phyloP scores from a whole-genome alignment of 441 rosid species.

The Raphanus hybrid region DNA sequence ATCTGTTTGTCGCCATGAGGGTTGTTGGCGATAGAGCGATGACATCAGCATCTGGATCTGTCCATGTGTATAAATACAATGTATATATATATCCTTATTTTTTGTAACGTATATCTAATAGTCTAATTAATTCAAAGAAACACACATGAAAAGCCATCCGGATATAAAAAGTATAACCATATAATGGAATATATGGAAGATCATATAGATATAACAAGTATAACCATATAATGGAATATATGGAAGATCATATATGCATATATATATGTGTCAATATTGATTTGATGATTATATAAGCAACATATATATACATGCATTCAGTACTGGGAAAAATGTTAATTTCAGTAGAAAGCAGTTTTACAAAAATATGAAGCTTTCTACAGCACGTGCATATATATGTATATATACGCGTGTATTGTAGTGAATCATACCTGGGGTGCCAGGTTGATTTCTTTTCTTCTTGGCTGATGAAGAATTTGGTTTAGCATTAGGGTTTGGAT shows the following conservation, averaged over 20 bases:
- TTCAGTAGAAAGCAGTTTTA: conserved; percentile 10
- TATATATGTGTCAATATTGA: conserved; percentile 13
- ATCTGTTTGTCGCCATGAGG: conserved; percentile 84
- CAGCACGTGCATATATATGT: background rate
- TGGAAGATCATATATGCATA: conserved; percentile 1
- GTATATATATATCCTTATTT: background rate
- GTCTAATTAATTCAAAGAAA: conserved; percentile 17
- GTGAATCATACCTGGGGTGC: conserved; percentile 60
- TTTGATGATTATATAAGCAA: background rate
- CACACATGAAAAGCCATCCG: background rate
- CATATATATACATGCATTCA: background rate
- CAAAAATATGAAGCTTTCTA: background rate
- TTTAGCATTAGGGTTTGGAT: conserved; percentile 62
- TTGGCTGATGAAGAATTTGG: conserved; percentile 48
- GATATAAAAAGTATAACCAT: background rate
- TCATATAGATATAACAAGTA: background rate
- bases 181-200: background rate
- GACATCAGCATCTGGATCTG: conserved; percentile 51
- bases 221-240: background rate
- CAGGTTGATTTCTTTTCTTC: conserved; percentile 74
- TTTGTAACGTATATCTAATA: background rate
- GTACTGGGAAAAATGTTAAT: background rate
- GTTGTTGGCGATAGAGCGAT: conserved; percentile 71
- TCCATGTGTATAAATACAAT: background rate
- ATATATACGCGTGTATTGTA: background rate